A percentile compares a stretch with the other conserved stretches of the same genome.
These are phyloP conservation scores for Talaromyces nanjingensis DNA, from an alignment of 495 filamentous ascomycete genomes.

Conservation along the genomic window DNA sequence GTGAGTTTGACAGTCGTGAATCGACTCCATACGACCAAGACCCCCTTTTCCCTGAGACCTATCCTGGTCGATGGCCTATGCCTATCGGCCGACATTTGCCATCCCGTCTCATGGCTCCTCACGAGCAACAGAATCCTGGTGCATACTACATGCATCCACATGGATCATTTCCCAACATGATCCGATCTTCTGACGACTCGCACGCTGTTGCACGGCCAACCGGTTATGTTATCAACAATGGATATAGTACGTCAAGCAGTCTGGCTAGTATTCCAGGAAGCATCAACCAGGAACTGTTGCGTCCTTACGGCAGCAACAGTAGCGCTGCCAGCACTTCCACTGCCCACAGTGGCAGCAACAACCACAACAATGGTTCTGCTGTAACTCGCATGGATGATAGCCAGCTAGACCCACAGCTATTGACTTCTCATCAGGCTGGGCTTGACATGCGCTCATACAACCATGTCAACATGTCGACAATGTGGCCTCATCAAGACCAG, in stretches of 20 bases:
- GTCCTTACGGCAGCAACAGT: constrained; percentile 22
- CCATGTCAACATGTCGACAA: neutral
- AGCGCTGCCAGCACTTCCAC: neutral
- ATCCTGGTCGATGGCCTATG: constrained; percentile 15
- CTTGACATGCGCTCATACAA: constrained; percentile 4
- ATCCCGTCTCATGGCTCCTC: constrained; percentile 21
- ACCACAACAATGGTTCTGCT: neutral
- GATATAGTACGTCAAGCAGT: constrained; percentile 23
- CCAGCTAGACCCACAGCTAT: constrained; percentile 42
- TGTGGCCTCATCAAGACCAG: neutral
- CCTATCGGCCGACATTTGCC: constrained; percentile 18
- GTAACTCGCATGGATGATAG: constrained; percentile 14
- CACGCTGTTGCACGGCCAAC: constrained; percentile 17
- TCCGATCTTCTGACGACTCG: constrained; percentile 46
- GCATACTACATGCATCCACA: constrained; percentile 9
- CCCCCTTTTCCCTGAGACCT: constrained; percentile 12
- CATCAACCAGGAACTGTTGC: constrained; percentile 46
- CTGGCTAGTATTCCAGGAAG: constrained; percentile 48
- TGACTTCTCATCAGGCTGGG: constrained; percentile 22
- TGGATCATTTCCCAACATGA: constrained; percentile 16
- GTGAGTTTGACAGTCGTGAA: constrained; percentile 23
- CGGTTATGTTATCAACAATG: neutral
- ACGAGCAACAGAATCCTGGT: constrained; percentile 1
- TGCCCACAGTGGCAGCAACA: neutral
- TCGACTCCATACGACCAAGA: constrained; percentile 30